These are phyloP conservation scores for Colletotrichum scovillei DNA, from an alignment of 2,329 filamentous ascomycete species.

Conservation along the genomic window DNA sequence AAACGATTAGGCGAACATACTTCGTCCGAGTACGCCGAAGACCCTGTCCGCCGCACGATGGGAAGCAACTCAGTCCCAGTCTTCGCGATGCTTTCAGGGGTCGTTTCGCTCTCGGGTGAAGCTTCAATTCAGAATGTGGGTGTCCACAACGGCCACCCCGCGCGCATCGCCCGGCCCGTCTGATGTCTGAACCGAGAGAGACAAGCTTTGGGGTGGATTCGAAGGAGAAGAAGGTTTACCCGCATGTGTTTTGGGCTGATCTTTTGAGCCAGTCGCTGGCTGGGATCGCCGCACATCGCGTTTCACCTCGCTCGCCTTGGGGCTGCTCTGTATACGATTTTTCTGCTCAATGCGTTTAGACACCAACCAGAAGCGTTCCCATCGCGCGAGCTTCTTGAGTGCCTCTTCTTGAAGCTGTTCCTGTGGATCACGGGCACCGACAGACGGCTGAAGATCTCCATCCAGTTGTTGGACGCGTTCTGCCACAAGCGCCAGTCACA, in stretches of 20 bases:
- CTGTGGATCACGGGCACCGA: not conserved
- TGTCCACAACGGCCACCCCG: not conserved
- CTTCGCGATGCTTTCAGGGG: conserved; percentile 1
- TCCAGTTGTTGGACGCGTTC: not conserved
- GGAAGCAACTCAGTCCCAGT: not conserved
- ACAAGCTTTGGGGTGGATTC: conserved; percentile 8
- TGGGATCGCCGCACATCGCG: conserved; percentile 12
- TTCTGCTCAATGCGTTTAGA: not conserved
- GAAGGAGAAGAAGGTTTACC: conserved; percentile 22
- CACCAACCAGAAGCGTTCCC: not conserved
- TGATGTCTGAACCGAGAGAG: conserved; percentile 2
- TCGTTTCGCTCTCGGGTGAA: conserved; percentile 1
- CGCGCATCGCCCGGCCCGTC: conserved; percentile 5
- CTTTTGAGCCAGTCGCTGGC: conserved; percentile 9
- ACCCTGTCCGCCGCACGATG: not conserved
- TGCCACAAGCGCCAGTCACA: not conserved
- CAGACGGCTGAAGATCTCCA: not conserved
- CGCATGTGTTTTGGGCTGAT: conserved; percentile 20
- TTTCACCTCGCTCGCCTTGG: conserved; percentile 11
- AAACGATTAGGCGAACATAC: conserved; percentile 10
- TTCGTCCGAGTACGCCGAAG: not conserved
- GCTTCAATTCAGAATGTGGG: not conserved
- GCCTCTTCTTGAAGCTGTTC: too few relatives aligned
- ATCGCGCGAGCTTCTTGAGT: not conserved
- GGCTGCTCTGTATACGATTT: not conserved